These are phyloP conservation scores for Phytopythium kandeliae DNA, from an alignment of 352 stramenopile genomes.

Conservation along the genomic window DNA sequence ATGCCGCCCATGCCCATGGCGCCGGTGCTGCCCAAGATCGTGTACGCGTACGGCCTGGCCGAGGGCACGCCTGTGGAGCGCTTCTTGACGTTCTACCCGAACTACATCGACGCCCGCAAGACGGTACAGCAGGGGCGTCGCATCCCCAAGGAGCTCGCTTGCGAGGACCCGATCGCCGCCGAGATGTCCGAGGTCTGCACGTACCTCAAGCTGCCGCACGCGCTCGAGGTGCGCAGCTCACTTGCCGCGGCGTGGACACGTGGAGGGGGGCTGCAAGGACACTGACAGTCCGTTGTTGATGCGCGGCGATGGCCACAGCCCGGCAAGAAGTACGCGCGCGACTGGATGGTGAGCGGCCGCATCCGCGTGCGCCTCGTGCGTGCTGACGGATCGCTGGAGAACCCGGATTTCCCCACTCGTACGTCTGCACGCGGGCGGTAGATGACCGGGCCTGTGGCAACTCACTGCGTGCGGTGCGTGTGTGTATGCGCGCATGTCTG, in stretches of 20 bases:
- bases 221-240: slow-evolving; percentile 43
- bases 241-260: too few species aligned
- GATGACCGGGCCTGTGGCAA: too few species aligned
- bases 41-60: slow-evolving; percentile 61
- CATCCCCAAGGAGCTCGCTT: slow-evolving; percentile 58
- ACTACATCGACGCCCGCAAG: slow-evolving; percentile 83
- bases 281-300: too few species aligned
- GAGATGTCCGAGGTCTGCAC: slow-evolving; percentile 86
- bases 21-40: slow-evolving; percentile 50
- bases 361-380: slow-evolving; percentile 67
- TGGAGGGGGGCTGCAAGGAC: too few species aligned
- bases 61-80: slow-evolving; percentile 45
- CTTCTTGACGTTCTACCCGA: slow-evolving; percentile 81
- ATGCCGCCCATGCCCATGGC: slow-evolving; percentile 51
- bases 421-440: slow-evolving; percentile 6
- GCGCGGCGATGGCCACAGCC: slow-evolving; percentile 17
- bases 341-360: slow-evolving; percentile 67
- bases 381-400: slow-evolving; percentile 52
- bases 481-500: background rate
- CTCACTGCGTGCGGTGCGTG: too few species aligned
- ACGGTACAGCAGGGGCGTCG: slow-evolving; percentile 77
- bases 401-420: slow-evolving; percentile 61
- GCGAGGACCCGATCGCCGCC: slow-evolving; percentile 59
- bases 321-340: slow-evolving; percentile 77
- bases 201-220: slow-evolving; percentile 75